A percentile compares a stretch with the other conserved stretches of the same genome.
Conservation (phyloP, 1,139 yeast species). For the Hyphopichia buzzinii region DNA sequence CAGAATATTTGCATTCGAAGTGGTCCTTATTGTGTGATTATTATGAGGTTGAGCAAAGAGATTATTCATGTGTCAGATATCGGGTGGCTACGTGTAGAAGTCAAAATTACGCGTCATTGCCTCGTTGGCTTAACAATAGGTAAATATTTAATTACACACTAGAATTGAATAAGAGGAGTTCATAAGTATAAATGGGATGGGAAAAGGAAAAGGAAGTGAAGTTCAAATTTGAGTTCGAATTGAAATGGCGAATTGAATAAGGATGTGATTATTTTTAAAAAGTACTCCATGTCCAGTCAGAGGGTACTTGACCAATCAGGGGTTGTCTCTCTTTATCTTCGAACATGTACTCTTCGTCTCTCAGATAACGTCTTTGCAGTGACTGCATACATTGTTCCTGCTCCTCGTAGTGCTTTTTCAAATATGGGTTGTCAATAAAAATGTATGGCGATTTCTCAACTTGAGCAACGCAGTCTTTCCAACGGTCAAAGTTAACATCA, state of each 20-base stretch:
- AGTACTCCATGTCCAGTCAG: constrained; percentile 50
- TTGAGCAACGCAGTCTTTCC: constrained; percentile 3
- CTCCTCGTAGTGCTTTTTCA: constrained; percentile 9
- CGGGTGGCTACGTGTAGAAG: too few relatives aligned
- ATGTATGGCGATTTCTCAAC: constrained; percentile 23
- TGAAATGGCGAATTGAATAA: not conserved
- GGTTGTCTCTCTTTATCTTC: constrained; percentile 6
- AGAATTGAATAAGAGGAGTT: not conserved
- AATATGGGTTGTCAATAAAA: constrained; percentile 40
- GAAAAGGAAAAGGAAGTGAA: too few relatives aligned
- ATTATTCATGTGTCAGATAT: too few relatives aligned
- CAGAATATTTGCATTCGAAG: too few relatives aligned
- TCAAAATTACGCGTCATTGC: not conserved
- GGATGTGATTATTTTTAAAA: constrained; percentile 19
- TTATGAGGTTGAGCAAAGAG: too few relatives aligned
- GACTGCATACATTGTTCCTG: constrained; percentile 5
- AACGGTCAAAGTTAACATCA: constrained; percentile 21
- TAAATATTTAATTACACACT: not conserved
- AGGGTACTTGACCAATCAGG: constrained; percentile 18
- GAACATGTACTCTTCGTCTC: not conserved
- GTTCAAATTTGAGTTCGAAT: too few relatives aligned
- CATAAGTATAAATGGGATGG: too few relatives aligned
- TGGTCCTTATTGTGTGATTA: too few relatives aligned
- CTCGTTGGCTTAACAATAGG: too few relatives aligned
- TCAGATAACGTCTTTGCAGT: not conserved